phyloP scores from a whole-genome alignment of 73 alveolate genomes.

The Uronychia binucleata region DNA sequence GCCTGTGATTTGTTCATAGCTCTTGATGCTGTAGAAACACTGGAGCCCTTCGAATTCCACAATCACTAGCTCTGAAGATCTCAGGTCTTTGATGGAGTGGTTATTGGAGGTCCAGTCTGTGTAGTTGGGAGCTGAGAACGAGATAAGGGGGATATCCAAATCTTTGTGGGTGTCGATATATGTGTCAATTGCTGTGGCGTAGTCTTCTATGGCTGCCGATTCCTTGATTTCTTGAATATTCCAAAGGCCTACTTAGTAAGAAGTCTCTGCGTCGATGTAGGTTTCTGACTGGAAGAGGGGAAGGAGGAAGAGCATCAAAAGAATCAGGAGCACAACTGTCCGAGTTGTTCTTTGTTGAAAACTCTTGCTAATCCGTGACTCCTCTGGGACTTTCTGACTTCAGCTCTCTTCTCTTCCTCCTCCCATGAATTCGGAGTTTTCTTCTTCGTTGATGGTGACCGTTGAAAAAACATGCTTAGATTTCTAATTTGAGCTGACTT shows the following conservation, averaged over 20 bases:
- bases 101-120: too few species aligned
- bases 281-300: constrained; percentile 12
- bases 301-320: constrained; percentile 35
- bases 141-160: too few species aligned
- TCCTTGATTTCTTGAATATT: not conserved
- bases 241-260: not conserved
- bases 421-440: not conserved
- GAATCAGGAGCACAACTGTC: constrained; percentile 27
- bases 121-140: too few species aligned
- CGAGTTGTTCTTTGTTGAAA: constrained; percentile 33
- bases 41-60: not conserved
- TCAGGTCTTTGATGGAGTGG: too few species aligned
- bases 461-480: not conserved
- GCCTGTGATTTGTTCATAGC: not conserved
- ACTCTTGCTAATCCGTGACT: constrained; percentile 25
- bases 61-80: too few species aligned
- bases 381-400: constrained; percentile 9
- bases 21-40: not conserved
- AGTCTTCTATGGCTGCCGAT: not conserved
- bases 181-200: not conserved
- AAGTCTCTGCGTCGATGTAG: not conserved
- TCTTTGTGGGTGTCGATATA: too few species aligned
- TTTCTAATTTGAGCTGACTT: not conserved
- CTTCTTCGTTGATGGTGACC: not conserved
- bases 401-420: constrained; percentile 31